Conservation (phyloP, 441 rosid genomes). For the Theobroma grandiflorum region DNA sequence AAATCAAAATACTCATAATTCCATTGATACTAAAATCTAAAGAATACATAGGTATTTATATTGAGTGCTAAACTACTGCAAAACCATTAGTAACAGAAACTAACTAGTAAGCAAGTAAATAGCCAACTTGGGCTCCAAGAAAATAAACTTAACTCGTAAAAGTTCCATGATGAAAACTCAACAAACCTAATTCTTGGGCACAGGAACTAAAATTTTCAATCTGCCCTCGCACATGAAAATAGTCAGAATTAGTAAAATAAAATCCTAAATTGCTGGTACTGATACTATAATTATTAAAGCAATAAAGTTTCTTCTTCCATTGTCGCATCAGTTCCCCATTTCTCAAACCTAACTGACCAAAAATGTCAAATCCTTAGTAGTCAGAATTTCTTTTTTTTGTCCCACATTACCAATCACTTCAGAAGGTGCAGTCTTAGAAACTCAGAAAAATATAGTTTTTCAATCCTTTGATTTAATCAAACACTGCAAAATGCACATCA, state of each 20-base stretch:
- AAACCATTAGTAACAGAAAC: not conserved
- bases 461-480: not conserved
- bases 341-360: conserved; percentile 7
- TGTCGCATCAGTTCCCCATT: not conserved
- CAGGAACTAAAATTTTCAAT: not conserved
- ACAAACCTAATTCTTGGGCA: not conserved
- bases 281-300: not conserved
- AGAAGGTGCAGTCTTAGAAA: not conserved
- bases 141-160: not conserved
- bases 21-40: not conserved
- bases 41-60: not conserved
- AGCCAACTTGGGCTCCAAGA: not conserved
- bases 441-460: not conserved
- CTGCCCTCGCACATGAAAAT: not conserved
- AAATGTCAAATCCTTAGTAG: not conserved
- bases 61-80: not conserved
- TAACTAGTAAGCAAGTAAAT: not conserved
- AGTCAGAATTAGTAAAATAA: not conserved
- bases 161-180: not conserved
- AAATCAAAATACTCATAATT: not conserved
- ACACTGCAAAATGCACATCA: not conserved
- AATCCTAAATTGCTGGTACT: not conserved
- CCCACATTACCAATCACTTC: not conserved
- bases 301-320: not conserved
- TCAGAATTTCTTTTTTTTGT: not conserved